phyloP scores from a whole-genome alignment of 805 yeast species.

The Blastobotrys peoriensis region DNA sequence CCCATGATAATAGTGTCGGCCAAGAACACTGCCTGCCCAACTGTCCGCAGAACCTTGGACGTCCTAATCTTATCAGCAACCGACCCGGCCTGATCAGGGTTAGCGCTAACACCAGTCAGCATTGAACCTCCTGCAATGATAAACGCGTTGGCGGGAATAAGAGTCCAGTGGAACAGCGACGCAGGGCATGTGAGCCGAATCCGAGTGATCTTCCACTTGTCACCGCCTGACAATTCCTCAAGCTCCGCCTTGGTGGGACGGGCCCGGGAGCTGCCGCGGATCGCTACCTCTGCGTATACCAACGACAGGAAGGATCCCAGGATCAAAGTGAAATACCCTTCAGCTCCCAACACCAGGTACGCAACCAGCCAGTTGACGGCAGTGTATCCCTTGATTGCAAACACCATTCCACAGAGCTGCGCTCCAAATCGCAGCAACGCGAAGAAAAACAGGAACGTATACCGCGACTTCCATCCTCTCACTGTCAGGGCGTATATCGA shows the following conservation, averaged over 20 bases:
- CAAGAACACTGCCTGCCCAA: constrained; percentile 16
- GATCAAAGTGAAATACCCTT: constrained; percentile 17
- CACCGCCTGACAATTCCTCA: background rate
- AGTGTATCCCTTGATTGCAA: constrained; percentile 6
- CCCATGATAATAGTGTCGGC: constrained; percentile 7
- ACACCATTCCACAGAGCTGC: constrained; percentile 13
- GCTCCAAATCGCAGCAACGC: constrained; percentile 16
- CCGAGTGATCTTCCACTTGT: background rate
- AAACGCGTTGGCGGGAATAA: constrained; percentile 14
- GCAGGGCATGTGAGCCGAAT: background rate
- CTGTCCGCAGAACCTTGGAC: constrained; percentile 11
- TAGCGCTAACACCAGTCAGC: constrained; percentile 7
- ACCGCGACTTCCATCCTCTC: constrained; percentile 10
- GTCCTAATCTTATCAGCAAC: constrained; percentile 1
- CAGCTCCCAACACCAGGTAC: constrained; percentile 17
- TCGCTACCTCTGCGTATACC: constrained; percentile 1
- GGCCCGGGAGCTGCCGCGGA: background rate
- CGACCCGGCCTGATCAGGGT: background rate
- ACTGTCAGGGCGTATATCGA: constrained; percentile 4
- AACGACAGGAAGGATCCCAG: constrained; percentile 12
- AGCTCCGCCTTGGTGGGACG: constrained; percentile 1
- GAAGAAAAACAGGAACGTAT: constrained; percentile 8
- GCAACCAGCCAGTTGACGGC: constrained; percentile 15
- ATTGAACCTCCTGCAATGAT: constrained; percentile 16
- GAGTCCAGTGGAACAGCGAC: constrained; percentile 7